Evolutionary conservation across 202 grass and related monocot species (phyloP).

Genomic region (Elaeis oleifera): DNA sequence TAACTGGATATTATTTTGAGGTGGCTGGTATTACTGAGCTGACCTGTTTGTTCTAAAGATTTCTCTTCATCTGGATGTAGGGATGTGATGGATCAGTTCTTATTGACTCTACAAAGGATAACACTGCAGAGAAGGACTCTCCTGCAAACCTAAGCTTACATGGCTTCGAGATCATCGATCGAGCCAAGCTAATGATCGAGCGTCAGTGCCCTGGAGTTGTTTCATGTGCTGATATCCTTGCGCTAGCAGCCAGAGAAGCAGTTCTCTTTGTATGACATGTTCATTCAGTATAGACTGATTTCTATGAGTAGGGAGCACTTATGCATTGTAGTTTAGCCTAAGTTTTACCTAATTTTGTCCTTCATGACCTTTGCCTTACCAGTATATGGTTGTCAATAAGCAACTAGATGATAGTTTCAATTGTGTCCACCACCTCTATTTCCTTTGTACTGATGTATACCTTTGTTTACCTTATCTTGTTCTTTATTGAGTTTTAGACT

Average conservation of each 20-base stretch:
- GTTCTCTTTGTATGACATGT: slow-evolving; percentile 31
- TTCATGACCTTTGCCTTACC: no score
- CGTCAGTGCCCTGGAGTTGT: slow-evolving; percentile 60
- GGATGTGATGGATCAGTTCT: slow-evolving; percentile 90
- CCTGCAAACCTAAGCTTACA: slow-evolving; percentile 51
- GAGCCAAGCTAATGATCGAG: slow-evolving; percentile 51
- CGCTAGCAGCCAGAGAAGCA: slow-evolving; percentile 60
- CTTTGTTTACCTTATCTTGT: no score
- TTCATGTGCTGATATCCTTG: slow-evolving; percentile 75
- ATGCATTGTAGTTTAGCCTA: not conserved
- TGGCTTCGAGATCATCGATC: slow-evolving; percentile 80
- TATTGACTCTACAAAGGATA: slow-evolving; percentile 44
- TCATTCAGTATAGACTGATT: no score
- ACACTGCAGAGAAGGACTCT: slow-evolving; percentile 83
- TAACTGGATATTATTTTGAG: no score
- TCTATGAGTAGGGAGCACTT: no score
- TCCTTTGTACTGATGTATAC: no score
- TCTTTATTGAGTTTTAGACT: slow-evolving; percentile 18
- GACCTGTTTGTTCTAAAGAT: not conserved
- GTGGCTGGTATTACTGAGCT: not conserved
- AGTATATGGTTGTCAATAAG: no score
- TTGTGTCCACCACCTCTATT: no score
- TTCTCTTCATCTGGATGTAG: slow-evolving; percentile 14
- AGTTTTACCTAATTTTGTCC: no score
- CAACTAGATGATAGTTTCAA: no score